Percentiles rank a stretch among this genome's conserved stretches.
phyloP scores from a whole-genome alignment of 169 alveolate species.

The Plasmodium berghei region DNA sequence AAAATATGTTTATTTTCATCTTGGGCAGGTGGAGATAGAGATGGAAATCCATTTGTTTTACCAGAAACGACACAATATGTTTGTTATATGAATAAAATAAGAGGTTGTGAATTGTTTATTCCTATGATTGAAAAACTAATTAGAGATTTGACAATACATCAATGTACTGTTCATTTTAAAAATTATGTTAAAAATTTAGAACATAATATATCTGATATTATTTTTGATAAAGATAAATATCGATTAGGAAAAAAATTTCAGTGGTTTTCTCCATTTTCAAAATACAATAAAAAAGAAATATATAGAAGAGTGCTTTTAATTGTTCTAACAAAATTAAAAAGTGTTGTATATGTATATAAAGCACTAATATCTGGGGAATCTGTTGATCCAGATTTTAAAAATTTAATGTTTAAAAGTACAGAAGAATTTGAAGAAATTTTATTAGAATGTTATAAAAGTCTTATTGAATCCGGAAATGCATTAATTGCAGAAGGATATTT shows the following conservation, averaged over 20 bases:
- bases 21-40: slow-evolving; percentile 92
- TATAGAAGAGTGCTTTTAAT: slow-evolving; percentile 63
- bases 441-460: slow-evolving; percentile 78
- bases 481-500: slow-evolving; percentile 80
- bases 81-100: slow-evolving; percentile 78
- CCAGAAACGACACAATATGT: slow-evolving; percentile 86
- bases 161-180: slow-evolving; percentile 53
- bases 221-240: slow-evolving; percentile 39
- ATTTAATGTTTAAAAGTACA: slow-evolving; percentile 51
- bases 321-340: slow-evolving; percentile 47
- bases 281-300: slow-evolving; percentile 62
- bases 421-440: slow-evolving; percentile 84
- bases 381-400: slow-evolving; percentile 52
- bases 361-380: slow-evolving; percentile 30
- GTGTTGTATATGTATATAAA: slow-evolving; percentile 37
- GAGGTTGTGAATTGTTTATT: slow-evolving; percentile 81
- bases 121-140: slow-evolving; percentile 72
- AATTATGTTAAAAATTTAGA: slow-evolving; percentile 47
- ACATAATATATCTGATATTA: slow-evolving; percentile 56
- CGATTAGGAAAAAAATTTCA: slow-evolving; percentile 29
- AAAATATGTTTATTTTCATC: slow-evolving; percentile 83
- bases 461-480: slow-evolving; percentile 80
- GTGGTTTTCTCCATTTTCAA: slow-evolving; percentile 75
- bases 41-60: slow-evolving; percentile 91
- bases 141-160: slow-evolving; percentile 50